Base-by-base conservation (phyloP, 108 stramenopile genomes). In the Skeletonema tropicum region DNA sequence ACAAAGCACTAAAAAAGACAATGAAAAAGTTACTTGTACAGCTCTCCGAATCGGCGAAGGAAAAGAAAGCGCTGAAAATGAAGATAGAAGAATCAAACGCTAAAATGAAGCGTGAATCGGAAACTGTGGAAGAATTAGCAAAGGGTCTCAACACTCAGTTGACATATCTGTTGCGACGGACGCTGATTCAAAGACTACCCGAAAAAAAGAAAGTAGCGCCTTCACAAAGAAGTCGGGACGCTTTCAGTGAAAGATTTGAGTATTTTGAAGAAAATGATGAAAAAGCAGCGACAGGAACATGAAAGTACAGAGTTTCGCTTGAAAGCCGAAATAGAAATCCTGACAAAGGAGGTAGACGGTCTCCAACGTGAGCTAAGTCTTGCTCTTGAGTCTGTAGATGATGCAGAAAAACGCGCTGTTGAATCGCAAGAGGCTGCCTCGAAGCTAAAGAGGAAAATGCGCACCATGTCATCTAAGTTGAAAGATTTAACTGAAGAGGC, bases 1-100 rank as follows among this genome's bases (percentile, higher is more conserved):
- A 80, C 30, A 80, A 74, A 69, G 69, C 79, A 7, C 49, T 80
- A 55, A 80, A 80, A 49, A 73, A 74, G 55, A 73, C 72, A 30
- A 57, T 80, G 45, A 80, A 80, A 38, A 80, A 80, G 31, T 69
- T 80, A 41, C 38, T 80, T 13, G 57, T 13, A 4, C 79, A 80
- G 46, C 60, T 80, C 38, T 59, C 70, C 0, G 64, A 31, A 15
- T 57, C 70, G 12, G 46, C 64, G 3, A 21, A 57, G 12, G 72
- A 80, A 62, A 68, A 57, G 19, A 52, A 74, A 31, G 52, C 52
- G 15, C 23, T 55, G 52, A n/a, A 55, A 55, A 55, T n/a, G 23
- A 55, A 25, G 52, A 55, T 55, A 25, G 52, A 55, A 25, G 52
- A 55, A 55, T 25, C 10, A 23, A 55, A 55, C 23, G 21, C 23